Conservation (phyloP, 176 grass and related monocot genomes). For the Miscanthus lutarioriparius region DNA sequence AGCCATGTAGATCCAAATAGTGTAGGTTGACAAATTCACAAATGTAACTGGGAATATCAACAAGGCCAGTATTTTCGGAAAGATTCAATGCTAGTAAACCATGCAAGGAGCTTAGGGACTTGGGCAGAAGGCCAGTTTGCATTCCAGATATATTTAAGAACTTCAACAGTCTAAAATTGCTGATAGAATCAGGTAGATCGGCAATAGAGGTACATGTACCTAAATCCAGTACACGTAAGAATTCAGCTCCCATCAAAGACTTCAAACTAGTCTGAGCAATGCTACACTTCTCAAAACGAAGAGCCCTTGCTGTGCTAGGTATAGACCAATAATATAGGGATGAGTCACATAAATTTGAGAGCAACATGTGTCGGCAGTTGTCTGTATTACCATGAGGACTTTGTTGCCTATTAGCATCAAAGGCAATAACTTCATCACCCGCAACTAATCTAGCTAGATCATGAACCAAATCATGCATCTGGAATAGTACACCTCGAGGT, state of each 20-base stretch:
- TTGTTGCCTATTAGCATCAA: not conserved
- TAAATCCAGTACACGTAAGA: not conserved
- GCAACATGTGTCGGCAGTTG: not conserved
- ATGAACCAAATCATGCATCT: slow-evolving; percentile 14
- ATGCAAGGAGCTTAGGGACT: not conserved
- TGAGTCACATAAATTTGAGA: not conserved
- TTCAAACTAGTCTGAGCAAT: not conserved
- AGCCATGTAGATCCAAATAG: too few relatives aligned
- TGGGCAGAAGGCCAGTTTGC: not conserved
- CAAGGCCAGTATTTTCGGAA: slow-evolving; percentile 2
- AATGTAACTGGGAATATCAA: not conserved
- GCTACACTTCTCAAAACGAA: not conserved
- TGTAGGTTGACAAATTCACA: not conserved
- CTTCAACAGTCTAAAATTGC: not conserved
- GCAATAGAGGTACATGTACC: not conserved
- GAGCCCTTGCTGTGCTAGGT: not conserved
- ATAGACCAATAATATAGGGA: not conserved
- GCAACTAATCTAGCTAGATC: slow-evolving; percentile 5
- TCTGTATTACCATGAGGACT: not conserved
- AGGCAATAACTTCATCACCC: not conserved
- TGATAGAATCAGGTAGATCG: not conserved
- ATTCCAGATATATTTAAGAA: not conserved
- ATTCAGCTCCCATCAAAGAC: too few relatives aligned
- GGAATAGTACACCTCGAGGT: not conserved
- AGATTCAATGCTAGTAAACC: not conserved